Evolutionary conservation across 2,329 filamentous ascomycete species (phyloP).

Genomic region (Colletotrichum tabaci): DNA sequence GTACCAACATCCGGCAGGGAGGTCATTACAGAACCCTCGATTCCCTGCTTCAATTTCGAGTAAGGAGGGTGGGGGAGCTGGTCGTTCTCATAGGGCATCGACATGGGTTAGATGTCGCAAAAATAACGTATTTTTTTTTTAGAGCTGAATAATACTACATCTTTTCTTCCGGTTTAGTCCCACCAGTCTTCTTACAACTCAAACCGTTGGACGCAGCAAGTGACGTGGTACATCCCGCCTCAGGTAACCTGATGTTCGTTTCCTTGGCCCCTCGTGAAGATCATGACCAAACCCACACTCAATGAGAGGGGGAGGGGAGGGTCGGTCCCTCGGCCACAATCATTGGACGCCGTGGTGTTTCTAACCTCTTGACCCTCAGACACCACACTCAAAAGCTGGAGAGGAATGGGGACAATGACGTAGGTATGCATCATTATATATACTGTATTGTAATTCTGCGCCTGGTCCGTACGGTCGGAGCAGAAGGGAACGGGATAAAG

Average conservation of each 20-base stretch:
- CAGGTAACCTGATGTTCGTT: too few relatives aligned
- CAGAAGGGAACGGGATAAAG: too few relatives aligned
- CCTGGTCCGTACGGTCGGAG: not conserved
- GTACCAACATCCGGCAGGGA: conserved; percentile 15
- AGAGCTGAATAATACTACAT: conserved; percentile 28
- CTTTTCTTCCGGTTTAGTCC: not conserved
- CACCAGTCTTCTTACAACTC: not conserved
- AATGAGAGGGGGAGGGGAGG: too few relatives aligned
- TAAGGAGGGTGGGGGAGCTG: not conserved
- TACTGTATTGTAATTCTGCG: not conserved
- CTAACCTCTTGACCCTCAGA: not conserved
- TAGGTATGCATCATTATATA: conserved; percentile 29
- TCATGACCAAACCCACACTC: too few relatives aligned
- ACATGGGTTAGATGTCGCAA: conserved; percentile 26
- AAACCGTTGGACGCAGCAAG: too few relatives aligned
- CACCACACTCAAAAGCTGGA: not conserved
- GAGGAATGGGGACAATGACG: not conserved
- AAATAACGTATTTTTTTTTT: conserved; percentile 13
- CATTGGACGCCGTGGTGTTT: too few relatives aligned
- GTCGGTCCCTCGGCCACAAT: too few relatives aligned
- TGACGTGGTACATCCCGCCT: too few relatives aligned
- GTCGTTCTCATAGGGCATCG: conserved; percentile 7
- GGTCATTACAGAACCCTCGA: not conserved
- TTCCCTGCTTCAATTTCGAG: not conserved
- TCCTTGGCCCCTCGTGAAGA: too few relatives aligned